phyloP scores from a whole-genome alignment of 2,329 filamentous ascomycete genomes.

The Botrytis cinerea region DNA sequence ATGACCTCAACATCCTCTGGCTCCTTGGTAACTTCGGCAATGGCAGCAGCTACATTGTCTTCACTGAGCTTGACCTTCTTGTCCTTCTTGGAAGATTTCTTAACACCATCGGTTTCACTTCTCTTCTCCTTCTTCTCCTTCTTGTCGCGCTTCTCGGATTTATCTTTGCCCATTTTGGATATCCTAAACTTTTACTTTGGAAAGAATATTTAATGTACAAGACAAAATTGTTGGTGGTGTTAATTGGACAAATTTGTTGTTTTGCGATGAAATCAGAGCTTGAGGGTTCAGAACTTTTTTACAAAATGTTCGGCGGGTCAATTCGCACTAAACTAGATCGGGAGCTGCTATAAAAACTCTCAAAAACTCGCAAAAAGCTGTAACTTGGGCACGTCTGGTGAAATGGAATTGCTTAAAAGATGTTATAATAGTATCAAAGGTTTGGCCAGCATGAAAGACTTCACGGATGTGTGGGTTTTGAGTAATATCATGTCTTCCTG shows the following conservation, averaged over 20 bases:
- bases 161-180: constrained; percentile 40
- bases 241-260: constrained; percentile 23
- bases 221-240: constrained; percentile 16
- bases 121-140: constrained; percentile 73
- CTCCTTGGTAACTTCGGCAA: constrained; percentile 66
- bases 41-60: constrained; percentile 56
- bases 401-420: not conserved
- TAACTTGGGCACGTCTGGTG: not conserved
- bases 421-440: not conserved
- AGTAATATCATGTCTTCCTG: not conserved
- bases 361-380: not conserved
- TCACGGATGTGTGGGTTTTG: not conserved
- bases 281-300: constrained; percentile 26
- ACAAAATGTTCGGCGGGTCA: constrained; percentile 26
- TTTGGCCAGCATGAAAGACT: not conserved
- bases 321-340: constrained; percentile 28
- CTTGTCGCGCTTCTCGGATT: constrained; percentile 44
- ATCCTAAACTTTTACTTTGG: constrained; percentile 17
- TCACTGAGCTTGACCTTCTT: constrained; percentile 46
- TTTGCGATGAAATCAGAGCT: constrained; percentile 21
- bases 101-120: constrained; percentile 47
- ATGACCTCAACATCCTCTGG: constrained; percentile 48
- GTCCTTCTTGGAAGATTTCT: constrained; percentile 47
- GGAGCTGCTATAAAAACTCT: constrained; percentile 20
- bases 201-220: not conserved